Percentiles rank a stretch among this genome's conserved stretches.
phyloP scores from a whole-genome alignment of 805 yeast genomes.

The Jamesozyma jinghongensis region DNA sequence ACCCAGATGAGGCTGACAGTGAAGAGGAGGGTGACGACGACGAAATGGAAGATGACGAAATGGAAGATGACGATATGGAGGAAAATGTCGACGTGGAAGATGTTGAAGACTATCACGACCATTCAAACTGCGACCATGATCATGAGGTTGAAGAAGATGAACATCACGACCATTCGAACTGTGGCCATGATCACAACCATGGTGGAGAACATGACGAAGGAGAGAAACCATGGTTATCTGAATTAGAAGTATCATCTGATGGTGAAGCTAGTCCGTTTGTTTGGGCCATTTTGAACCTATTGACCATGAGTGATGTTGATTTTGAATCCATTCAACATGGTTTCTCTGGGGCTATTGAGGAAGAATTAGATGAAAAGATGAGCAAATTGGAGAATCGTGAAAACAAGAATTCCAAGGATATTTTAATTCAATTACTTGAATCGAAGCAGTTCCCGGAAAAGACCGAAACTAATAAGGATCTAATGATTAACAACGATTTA shows the following conservation, averaged over 20 bases:
- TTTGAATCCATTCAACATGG: constrained; percentile 19
- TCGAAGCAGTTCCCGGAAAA: not conserved
- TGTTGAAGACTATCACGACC: constrained; percentile 16
- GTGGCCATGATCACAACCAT: constrained; percentile 10
- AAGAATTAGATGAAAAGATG: not conserved
- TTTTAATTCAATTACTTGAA: not conserved
- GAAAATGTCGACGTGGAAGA: constrained; percentile 8
- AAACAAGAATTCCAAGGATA: not conserved
- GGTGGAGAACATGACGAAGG: constrained; percentile 14
- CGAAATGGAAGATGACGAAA: constrained; percentile 10
- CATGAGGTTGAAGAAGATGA: constrained; percentile 9
- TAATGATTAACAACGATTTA: not conserved
- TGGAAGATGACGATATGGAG: constrained; percentile 10
- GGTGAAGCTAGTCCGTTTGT: constrained; percentile 42
- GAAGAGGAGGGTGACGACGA: constrained; percentile 17
- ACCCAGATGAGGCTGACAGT: constrained; percentile 10
- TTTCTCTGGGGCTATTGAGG: constrained; percentile 7
- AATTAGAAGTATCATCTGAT: constrained; percentile 31
- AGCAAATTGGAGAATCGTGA: constrained; percentile 1
- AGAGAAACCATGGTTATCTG: constrained; percentile 32
- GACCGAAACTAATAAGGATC: not conserved
- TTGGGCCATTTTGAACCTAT: constrained; percentile 33
- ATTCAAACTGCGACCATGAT: constrained; percentile 5
- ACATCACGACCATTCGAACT: constrained; percentile 8
- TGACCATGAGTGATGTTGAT: constrained; percentile 19